A percentile compares a stretch with the other conserved stretches of the same genome.
Evolutionary conservation across 345 rosid genomes (phyloP).

Genomic region (Cardamine occulta): DNA sequence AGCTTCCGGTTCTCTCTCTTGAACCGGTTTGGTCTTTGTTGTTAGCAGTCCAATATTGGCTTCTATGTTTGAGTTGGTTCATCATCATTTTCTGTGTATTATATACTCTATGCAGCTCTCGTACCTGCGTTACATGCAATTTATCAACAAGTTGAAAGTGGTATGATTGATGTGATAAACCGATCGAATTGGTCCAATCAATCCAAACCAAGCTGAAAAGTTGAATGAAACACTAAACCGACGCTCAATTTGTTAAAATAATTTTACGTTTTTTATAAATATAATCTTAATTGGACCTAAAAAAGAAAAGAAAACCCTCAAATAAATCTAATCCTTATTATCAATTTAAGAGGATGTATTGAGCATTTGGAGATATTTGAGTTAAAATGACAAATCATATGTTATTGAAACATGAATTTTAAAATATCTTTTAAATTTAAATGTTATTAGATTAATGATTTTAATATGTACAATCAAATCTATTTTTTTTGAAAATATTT

Average conservation of each 20-base stretch:
- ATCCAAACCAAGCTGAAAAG: neutral
- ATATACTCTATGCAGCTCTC: conserved; percentile 81
- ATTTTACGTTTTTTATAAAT: neutral
- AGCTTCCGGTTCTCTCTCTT: conserved; percentile 59
- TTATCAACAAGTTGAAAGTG: neutral
- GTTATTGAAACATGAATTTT: no score
- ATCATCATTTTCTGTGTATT: conserved; percentile 69
- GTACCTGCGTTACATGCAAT: conserved; percentile 58
- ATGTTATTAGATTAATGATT: no score
- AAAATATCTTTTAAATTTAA: no score
- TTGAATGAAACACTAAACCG: neutral
- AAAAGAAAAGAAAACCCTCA: neutral
- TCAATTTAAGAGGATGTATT: no score
- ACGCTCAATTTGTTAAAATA: neutral
- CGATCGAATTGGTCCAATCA: neutral
- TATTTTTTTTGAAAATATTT: no score
- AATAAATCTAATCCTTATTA: neutral
- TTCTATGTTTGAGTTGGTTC: conserved; percentile 61
- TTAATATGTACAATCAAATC: no score
- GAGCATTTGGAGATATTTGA: no score
- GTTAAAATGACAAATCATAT: no score
- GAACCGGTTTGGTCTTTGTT: conserved; percentile 43
- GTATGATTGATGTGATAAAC: conserved; percentile 5
- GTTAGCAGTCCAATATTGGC: conserved; percentile 39
- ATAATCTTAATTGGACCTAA: neutral